These are phyloP conservation scores for Fusarium illudens DNA, from an alignment of 2,329 filamentous ascomycete genomes.

Conservation along the genomic window DNA sequence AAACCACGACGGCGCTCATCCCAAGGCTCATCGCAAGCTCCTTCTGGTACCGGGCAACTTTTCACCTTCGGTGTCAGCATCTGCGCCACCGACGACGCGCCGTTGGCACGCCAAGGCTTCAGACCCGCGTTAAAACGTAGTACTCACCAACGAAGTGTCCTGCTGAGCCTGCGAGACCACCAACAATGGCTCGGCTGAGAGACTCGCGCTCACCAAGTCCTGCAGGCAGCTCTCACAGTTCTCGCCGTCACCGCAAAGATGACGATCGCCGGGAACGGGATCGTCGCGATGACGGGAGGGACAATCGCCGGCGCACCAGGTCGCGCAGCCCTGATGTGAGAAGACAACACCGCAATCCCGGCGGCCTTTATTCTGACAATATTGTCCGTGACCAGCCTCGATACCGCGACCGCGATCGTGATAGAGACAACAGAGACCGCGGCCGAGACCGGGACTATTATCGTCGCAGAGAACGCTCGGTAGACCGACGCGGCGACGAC, in stretches of 20 bases:
- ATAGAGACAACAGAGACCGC: constrained; percentile 62
- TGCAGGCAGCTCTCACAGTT: constrained; percentile 84
- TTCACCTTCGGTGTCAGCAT: background rate
- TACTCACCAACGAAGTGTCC: constrained; percentile 52
- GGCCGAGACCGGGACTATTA: constrained; percentile 63
- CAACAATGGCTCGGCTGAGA: constrained; percentile 69
- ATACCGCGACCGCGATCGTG: constrained; percentile 63
- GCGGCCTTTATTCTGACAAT: constrained; percentile 52
- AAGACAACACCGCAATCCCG: constrained; percentile 30
- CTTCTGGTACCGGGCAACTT: background rate
- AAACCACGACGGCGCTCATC: background rate
- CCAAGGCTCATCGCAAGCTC: background rate
- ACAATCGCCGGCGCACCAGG: constrained; percentile 64
- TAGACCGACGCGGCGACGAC: constrained; percentile 73
- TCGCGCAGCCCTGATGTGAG: constrained; percentile 73
- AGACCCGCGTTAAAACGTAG: constrained; percentile 46
- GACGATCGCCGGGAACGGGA: constrained; percentile 65
- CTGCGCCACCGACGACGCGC: constrained; percentile 17
- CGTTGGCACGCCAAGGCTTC: constrained; percentile 34
- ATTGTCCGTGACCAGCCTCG: constrained; percentile 58
- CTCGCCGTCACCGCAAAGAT: constrained; percentile 72
- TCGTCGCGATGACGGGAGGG: constrained; percentile 59
- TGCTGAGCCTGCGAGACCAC: constrained; percentile 53
- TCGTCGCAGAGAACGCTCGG: constrained; percentile 74
- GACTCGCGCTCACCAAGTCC: constrained; percentile 89